Evolutionary conservation across 495 filamentous ascomycete genomes (phyloP).

Genomic region (Entonaema liquescens): DNA sequence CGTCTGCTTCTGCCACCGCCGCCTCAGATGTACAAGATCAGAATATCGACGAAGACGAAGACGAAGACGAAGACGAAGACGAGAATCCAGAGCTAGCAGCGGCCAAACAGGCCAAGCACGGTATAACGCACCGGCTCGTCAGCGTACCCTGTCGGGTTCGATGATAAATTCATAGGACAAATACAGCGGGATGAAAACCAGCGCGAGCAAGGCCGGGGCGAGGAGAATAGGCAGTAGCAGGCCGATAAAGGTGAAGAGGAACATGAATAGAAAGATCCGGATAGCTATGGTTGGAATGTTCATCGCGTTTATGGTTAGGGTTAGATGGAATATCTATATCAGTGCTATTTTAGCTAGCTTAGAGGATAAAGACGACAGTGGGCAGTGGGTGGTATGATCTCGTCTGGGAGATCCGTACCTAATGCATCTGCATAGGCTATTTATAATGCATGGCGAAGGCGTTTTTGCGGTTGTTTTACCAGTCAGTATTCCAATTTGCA

Average conservation of each 20-base stretch:
- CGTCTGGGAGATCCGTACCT: not conserved
- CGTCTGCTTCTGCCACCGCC: not conserved
- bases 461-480: conserved; percentile 3
- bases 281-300: not conserved
- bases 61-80: conserved; percentile 27
- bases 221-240: conserved; percentile 18
- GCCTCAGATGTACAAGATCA: too few relatives aligned
- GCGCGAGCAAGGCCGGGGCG: conserved; percentile 20
- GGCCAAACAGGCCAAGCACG: conserved; percentile 24
- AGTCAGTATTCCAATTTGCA: not conserved
- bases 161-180: not conserved
- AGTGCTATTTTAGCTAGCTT: not conserved
- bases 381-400: not conserved
- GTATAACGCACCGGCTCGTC: conserved; percentile 39
- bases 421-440: not conserved
- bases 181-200: conserved; percentile 12
- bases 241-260: not conserved
- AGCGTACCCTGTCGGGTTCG: conserved; percentile 35
- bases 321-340: not conserved
- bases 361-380: not conserved
- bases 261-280: not conserved
- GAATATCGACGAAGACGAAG: not conserved
- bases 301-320: not conserved
- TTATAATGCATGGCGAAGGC: conserved; percentile 23
- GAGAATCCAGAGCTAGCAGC: conserved; percentile 26